A percentile compares a stretch with the other conserved stretches of the same genome.
Conservation (phyloP, 371 early-diverging fungal genomes). For the Mortierella sp. region DNA sequence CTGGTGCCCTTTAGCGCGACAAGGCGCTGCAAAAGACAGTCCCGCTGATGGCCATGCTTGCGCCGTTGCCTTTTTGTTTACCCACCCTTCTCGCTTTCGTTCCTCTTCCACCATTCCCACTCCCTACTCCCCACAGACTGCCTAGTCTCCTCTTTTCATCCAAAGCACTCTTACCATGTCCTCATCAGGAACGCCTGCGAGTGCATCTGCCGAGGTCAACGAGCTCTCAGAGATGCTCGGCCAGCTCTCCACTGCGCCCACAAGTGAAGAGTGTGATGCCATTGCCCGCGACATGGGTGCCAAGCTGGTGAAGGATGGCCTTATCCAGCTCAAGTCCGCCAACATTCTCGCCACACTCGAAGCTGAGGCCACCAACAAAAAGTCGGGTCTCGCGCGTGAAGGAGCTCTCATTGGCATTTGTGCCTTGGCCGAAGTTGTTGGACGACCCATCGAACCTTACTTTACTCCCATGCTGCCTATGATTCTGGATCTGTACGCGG, state of each 20-base stretch:
- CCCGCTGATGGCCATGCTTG: no score
- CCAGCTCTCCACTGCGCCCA: slow-evolving; percentile 64
- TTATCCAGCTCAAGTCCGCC: slow-evolving; percentile 65
- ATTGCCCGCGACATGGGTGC: slow-evolving; percentile 65
- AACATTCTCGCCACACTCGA: slow-evolving; percentile 65
- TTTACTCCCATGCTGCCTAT: slow-evolving; percentile 63
- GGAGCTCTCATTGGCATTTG: slow-evolving; percentile 73
- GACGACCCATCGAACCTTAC: slow-evolving; percentile 69
- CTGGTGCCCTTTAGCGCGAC: no score
- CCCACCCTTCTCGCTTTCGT: background rate
- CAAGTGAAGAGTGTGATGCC: slow-evolving; percentile 65
- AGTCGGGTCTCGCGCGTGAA: slow-evolving; percentile 71
- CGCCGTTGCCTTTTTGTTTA: no score
- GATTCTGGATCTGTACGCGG: slow-evolving; percentile 72
- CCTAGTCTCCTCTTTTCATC: background rate
- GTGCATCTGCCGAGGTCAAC: slow-evolving; percentile 17
- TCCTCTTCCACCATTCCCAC: no score
- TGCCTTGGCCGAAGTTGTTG: slow-evolving; percentile 64
- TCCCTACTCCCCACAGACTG: background rate
- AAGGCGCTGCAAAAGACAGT: no score
- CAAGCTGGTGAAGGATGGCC: slow-evolving; percentile 60
- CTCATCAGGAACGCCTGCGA: slow-evolving; percentile 13
- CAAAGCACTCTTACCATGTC: slow-evolving; percentile 4
- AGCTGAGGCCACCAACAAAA: slow-evolving; percentile 69
- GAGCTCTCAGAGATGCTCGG: slow-evolving; percentile 47